Conservation (phyloP, 2,329 filamentous ascomycete genomes). For the Fusarium sacchari region DNA sequence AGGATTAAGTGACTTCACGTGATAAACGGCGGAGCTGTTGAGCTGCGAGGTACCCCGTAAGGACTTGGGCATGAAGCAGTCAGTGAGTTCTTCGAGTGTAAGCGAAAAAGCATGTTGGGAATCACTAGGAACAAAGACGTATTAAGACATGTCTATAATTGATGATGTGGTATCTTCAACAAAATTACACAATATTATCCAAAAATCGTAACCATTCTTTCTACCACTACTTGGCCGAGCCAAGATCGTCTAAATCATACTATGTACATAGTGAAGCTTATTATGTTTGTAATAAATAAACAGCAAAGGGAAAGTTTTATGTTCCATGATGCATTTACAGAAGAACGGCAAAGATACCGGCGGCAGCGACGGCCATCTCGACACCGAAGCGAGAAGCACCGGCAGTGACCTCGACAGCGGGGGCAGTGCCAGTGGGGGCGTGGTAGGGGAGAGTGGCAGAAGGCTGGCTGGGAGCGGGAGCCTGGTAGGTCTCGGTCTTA, state of each 20-base stretch:
- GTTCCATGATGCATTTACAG: slow-evolving; percentile 45
- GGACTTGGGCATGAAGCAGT: not conserved
- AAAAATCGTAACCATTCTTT: slow-evolving; percentile 42
- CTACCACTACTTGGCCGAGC: slow-evolving; percentile 33
- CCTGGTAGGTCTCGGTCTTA: slow-evolving; percentile 21
- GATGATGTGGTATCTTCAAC: slow-evolving; percentile 24
- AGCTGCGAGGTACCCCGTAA: too few species aligned
- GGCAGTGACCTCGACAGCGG: slow-evolving; percentile 42
- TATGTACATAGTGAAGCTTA: slow-evolving; percentile 45
- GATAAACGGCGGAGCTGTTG: not conserved
- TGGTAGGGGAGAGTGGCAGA: slow-evolving; percentile 34
- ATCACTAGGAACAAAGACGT: not conserved
- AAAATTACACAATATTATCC: slow-evolving; percentile 25
- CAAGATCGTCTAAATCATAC: slow-evolving; percentile 43
- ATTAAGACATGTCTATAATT: not conserved
- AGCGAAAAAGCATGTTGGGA: not conserved
- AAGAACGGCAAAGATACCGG: slow-evolving; percentile 47
- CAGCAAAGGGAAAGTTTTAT: slow-evolving; percentile 31
- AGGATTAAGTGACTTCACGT: not conserved
- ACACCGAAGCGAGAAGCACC: slow-evolving; percentile 48
- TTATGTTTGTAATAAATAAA: slow-evolving; percentile 41
- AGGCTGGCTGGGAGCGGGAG: slow-evolving; percentile 29
- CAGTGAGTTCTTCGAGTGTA: rapidly evolving
- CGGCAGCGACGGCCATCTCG: slow-evolving; percentile 45
- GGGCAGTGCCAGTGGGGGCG: slow-evolving; percentile 30